These are phyloP conservation scores for Auricularia sp. DNA, from an alignment of 768 basidiomycete genomes.

Conservation along the genomic window DNA sequence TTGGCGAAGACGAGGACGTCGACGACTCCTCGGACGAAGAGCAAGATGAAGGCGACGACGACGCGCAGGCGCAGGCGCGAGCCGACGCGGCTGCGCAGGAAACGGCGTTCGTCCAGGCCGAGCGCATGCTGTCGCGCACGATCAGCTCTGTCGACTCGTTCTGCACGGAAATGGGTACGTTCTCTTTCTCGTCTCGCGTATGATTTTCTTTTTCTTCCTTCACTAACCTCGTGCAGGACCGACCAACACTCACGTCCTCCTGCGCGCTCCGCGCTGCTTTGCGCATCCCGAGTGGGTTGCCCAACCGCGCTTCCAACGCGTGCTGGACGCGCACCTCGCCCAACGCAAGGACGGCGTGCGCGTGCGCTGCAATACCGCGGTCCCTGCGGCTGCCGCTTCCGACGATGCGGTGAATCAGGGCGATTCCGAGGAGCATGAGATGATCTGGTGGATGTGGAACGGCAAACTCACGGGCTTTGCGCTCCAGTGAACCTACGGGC, in stretches of 20 bases:
- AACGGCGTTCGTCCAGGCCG: neutral
- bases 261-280: slow-evolving; percentile 39
- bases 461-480: slow-evolving; percentile 42
- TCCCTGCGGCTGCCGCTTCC: neutral
- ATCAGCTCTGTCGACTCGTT: neutral
- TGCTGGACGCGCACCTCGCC: slow-evolving; percentile 14
- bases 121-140: neutral
- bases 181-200: neutral
- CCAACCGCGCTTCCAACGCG: slow-evolving; percentile 29
- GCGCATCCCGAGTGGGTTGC: slow-evolving; percentile 35
- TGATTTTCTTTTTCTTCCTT: neutral
- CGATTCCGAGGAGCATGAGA: slow-evolving; percentile 34
- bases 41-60: slow-evolving; percentile 8
- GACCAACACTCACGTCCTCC: slow-evolving; percentile 35
- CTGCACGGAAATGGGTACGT: neutral
- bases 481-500: neutral
- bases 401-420: slow-evolving; percentile 5
- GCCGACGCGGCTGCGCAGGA: neutral
- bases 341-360: neutral
- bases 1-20: slow-evolving; percentile 4
- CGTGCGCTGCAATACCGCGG: neutral
- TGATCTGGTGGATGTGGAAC: slow-evolving; percentile 60
- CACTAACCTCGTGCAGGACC: slow-evolving; percentile 23
- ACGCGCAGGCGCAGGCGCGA: slow-evolving; percentile 28
- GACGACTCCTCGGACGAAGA: slow-evolving; percentile 7